Conservation (phyloP, 192 early-diverging fungal species). For the Podila epigama region DNA sequence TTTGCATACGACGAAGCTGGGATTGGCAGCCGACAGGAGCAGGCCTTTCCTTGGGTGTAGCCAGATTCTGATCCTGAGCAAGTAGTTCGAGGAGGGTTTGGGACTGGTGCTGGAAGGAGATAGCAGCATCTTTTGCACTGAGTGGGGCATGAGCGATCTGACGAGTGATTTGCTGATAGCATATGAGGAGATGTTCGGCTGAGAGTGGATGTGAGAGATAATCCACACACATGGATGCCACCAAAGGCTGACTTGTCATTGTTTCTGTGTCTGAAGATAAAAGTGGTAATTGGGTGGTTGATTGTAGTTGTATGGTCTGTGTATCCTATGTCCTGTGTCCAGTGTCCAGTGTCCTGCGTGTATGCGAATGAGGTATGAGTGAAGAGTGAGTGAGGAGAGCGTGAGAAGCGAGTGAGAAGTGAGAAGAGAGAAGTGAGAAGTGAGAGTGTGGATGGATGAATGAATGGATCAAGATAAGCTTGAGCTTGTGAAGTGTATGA, state of each 20-base stretch:
- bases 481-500: not conserved
- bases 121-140: slow-evolving; percentile 42
- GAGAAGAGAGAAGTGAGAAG: not conserved
- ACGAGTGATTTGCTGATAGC: slow-evolving; percentile 49
- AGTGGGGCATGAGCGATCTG: slow-evolving; percentile 41
- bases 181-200: slow-evolving; percentile 36
- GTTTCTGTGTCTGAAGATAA: not conserved
- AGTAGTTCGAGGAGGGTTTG: slow-evolving; percentile 31
- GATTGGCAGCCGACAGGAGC: slow-evolving; percentile 36
- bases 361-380: not conserved
- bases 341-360: not conserved
- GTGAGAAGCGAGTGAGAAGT: not conserved
- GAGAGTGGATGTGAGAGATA: slow-evolving; percentile 47
- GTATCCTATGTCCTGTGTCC: not conserved
- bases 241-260: slow-evolving; percentile 45
- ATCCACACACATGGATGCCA: slow-evolving; percentile 43
- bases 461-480: not conserved
- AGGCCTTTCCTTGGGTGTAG: slow-evolving; percentile 35
- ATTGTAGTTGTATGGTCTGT: not conserved
- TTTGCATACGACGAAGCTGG: slow-evolving; percentile 43
- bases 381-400: not conserved
- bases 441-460: not conserved
- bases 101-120: slow-evolving; percentile 39
- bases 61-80: slow-evolving; percentile 28
- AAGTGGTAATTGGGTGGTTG: not conserved